Percentiles rank a stretch among this genome's conserved stretches.
These are phyloP conservation scores for Oryza glumipatula DNA, from an alignment of 176 grass and related monocot genomes.

Conservation along the genomic window DNA sequence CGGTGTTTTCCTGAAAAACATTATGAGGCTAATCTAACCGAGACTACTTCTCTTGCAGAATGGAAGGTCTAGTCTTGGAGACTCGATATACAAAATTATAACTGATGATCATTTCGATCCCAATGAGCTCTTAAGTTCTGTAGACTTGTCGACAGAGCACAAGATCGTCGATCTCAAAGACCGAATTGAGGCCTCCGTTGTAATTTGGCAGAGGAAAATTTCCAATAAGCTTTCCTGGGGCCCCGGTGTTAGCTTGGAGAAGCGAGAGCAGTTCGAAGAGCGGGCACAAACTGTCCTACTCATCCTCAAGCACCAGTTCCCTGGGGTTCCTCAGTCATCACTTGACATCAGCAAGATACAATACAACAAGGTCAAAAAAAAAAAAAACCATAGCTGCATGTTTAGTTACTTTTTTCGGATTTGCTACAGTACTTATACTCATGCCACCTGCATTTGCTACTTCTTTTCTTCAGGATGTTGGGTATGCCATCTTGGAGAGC, in stretches of 20 bases:
- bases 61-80: slow-evolving; percentile 69
- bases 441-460: background rate
- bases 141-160: slow-evolving; percentile 71
- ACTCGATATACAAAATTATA: slow-evolving; percentile 69
- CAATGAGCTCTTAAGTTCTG: slow-evolving; percentile 58
- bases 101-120: slow-evolving; percentile 67
- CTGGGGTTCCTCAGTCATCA: slow-evolving; percentile 57
- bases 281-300: slow-evolving; percentile 63
- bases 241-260: slow-evolving; percentile 60
- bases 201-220: slow-evolving; percentile 84
- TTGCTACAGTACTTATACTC: background rate
- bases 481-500: slow-evolving; percentile 73
- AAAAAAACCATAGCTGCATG: no score
- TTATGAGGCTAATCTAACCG: background rate
- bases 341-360: slow-evolving; percentile 93
- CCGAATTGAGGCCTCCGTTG: slow-evolving; percentile 77
- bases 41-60: slow-evolving; percentile 52
- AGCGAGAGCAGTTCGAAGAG: slow-evolving; percentile 79
- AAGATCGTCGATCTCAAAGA: slow-evolving; percentile 83
- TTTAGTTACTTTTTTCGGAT: background rate
- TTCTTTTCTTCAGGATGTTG: slow-evolving; percentile 55
- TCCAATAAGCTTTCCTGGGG: slow-evolving; percentile 59
- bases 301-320: slow-evolving; percentile 75
- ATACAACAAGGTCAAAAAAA: slow-evolving; percentile 62
- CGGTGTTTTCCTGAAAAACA: slow-evolving; percentile 1